Evolutionary conservation across 495 filamentous ascomycete genomes (phyloP).

Genomic region (Podospora appendiculata): DNA sequence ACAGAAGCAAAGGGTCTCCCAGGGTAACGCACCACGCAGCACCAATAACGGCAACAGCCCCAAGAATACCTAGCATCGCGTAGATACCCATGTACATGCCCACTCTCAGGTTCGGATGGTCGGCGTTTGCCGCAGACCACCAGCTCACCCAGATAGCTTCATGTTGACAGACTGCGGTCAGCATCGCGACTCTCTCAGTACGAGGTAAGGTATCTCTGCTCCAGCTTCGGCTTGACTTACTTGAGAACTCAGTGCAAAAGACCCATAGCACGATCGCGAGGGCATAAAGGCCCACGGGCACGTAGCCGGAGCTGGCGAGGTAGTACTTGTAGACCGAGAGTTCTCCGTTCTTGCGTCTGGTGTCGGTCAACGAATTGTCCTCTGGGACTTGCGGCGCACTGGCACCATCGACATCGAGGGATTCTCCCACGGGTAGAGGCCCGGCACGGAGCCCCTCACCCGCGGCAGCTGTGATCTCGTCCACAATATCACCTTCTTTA

Average conservation of each 20-base stretch:
- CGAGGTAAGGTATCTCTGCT: too few relatives aligned
- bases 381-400: too few relatives aligned
- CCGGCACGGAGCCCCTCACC: too few relatives aligned
- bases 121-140: constrained; percentile 38
- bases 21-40: constrained; percentile 1
- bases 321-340: neutral
- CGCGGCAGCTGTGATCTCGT: too few relatives aligned
- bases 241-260: neutral
- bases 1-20: too few relatives aligned
- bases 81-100: constrained; percentile 51
- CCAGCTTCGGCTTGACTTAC: neutral
- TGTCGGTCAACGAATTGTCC: too few relatives aligned
- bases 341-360: neutral
- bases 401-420: too few relatives aligned
- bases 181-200: neutral
- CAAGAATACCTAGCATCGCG: constrained; percentile 36
- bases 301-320: neutral
- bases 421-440: too few relatives aligned
- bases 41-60: neutral
- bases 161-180: neutral
- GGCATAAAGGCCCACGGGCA: neutral
- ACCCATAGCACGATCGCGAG: neutral
- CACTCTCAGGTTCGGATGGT: constrained; percentile 34
- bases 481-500: too few relatives aligned
- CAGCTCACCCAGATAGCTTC: constrained; percentile 47